Conservation (phyloP, 2,329 filamentous ascomycete genomes). For the Colletotrichum sp. region DNA sequence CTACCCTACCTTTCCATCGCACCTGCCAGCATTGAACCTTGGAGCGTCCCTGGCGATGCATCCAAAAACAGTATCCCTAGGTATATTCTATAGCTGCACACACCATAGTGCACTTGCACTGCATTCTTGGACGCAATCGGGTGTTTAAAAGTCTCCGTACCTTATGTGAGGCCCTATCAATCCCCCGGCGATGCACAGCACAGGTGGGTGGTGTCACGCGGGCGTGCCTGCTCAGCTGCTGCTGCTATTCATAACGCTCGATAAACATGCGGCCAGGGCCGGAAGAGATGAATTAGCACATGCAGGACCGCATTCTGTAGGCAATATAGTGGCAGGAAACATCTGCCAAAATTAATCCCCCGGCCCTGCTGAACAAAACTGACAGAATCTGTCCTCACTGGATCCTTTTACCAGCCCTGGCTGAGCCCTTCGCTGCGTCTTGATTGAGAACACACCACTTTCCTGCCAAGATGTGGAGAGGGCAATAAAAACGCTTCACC, state of each 20-base stretch:
- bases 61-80: neutral
- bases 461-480: conserved; percentile 14
- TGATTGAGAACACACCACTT: neutral
- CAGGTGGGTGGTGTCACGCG: neutral
- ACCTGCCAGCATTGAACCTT: neutral
- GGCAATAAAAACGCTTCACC: conserved; percentile 18
- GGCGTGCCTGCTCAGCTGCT: neutral
- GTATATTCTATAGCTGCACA: neutral
- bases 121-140: neutral
- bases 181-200: neutral
- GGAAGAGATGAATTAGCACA: neutral
- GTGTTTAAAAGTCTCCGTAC: conserved; percentile 5
- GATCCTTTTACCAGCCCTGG: neutral
- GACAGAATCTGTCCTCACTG: neutral
- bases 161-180: neutral
- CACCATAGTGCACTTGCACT: neutral
- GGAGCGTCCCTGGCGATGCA: neutral
- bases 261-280: neutral
- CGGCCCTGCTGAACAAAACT: neutral
- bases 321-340: neutral
- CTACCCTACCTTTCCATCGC: conserved; percentile 7
- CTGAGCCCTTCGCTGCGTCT: neutral
- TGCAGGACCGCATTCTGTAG: neutral
- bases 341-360: neutral
- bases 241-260: conserved; percentile 1